These are phyloP conservation scores for Decorospora gaudefroyi DNA, from an alignment of 2,329 filamentous ascomycete species.

Conservation along the genomic window DNA sequence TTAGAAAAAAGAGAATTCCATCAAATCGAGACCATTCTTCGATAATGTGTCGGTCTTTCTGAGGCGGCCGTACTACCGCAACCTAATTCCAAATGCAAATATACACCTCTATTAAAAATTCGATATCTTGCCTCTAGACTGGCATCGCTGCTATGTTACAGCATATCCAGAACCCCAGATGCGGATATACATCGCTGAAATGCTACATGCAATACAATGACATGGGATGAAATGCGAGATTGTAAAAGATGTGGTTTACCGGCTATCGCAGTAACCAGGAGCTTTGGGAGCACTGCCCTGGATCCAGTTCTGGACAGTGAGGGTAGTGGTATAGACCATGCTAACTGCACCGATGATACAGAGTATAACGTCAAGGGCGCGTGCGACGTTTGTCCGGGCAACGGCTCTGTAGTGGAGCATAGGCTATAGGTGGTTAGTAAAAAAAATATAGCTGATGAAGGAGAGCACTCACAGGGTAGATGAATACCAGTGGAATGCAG, in stretches of 20 bases:
- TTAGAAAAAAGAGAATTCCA: too few species aligned
- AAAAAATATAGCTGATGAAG: background rate
- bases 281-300: conserved; percentile 57
- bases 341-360: conserved; percentile 81
- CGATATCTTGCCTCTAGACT: too few species aligned
- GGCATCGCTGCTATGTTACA: conserved; percentile 1
- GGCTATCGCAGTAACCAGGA: conserved; percentile 66
- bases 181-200: conserved; percentile 17
- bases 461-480: conserved; percentile 80
- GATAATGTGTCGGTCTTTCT: too few species aligned
- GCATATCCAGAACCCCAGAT: background rate
- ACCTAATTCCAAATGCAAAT: too few species aligned
- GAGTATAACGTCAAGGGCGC: conserved; percentile 72
- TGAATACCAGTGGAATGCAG: conserved; percentile 94
- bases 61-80: too few species aligned
- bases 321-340: conserved; percentile 87
- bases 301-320: conserved; percentile 89
- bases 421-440: conserved; percentile 63
- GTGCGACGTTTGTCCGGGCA: conserved; percentile 69
- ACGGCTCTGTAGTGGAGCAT: conserved; percentile 86
- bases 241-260: conserved; percentile 9
- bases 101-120: conserved; percentile 1
- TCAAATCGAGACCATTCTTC: too few species aligned
- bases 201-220: conserved; percentile 6
- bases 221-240: background rate